phyloP scores from a whole-genome alignment of 257 asterid species.

The Nicotiana tabacum region DNA sequence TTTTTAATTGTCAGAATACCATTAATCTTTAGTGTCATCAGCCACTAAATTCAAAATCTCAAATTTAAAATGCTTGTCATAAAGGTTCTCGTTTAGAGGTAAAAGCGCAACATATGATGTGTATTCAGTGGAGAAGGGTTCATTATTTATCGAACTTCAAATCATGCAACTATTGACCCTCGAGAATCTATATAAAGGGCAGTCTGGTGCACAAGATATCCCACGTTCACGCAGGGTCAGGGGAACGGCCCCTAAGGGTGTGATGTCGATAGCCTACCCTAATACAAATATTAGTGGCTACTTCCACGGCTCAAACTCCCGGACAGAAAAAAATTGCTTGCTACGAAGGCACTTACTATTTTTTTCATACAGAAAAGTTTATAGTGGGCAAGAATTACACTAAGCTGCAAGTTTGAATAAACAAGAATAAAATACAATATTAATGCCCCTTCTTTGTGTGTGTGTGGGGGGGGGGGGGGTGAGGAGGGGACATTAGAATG shows the following conservation, averaged over 20 bases:
- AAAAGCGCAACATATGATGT: background rate
- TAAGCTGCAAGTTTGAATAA: background rate
- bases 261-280: too few species aligned
- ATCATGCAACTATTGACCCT: too few species aligned
- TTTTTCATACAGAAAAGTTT: background rate
- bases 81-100: background rate
- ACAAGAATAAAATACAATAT: background rate
- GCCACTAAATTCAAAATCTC: slow-evolving; percentile 1
- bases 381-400: background rate
- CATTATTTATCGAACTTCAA: too few species aligned
- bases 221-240: too few species aligned
- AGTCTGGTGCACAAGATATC: too few species aligned
- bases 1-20: background rate
- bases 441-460: background rate
- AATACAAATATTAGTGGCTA: too few species aligned
- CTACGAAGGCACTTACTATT: background rate
- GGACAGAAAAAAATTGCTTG: background rate
- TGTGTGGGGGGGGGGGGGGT: background rate
- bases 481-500: background rate
- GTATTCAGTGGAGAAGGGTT: too few species aligned
- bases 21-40: slow-evolving; percentile 3
- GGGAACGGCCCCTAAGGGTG: too few species aligned
- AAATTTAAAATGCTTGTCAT: background rate
- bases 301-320: too few species aligned
- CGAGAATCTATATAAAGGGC: too few species aligned